A percentile compares a stretch with the other conserved stretches of the same genome.
phyloP scores from a whole-genome alignment of 768 basidiomycete species.

The Tulasnella sp. region DNA sequence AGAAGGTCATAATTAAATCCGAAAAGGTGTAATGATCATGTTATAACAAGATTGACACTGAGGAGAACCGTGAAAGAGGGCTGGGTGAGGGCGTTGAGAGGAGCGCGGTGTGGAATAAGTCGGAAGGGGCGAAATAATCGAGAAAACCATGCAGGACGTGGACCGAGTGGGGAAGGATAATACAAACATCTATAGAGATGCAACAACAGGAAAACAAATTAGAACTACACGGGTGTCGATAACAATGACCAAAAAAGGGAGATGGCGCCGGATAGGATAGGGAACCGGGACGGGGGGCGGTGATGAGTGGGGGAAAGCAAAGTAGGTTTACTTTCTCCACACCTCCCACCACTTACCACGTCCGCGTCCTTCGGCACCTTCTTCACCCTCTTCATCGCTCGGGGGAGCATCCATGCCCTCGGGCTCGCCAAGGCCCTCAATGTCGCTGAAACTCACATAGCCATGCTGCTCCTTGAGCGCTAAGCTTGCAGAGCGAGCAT shows the following conservation, averaged over 20 bases:
- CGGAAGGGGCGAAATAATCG: background rate
- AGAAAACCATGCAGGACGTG: constrained; percentile 1
- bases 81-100: background rate
- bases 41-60: background rate
- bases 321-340: constrained; percentile 27
- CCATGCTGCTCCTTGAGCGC: constrained; percentile 30
- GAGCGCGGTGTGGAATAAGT: background rate
- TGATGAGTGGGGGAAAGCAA: constrained; percentile 13
- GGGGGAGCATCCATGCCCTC: constrained; percentile 25
- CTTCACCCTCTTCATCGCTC: constrained; percentile 17
- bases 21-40: background rate
- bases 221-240: background rate
- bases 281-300: background rate
- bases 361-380: constrained; percentile 18
- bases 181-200: constrained; percentile 10
- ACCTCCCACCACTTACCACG: constrained; percentile 26
- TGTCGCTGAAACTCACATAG: constrained; percentile 32
- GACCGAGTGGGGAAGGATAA: constrained; percentile 1
- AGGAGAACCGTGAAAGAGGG: background rate
- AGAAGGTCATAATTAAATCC: background rate
- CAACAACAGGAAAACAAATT: background rate
- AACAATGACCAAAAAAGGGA: background rate
- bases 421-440: constrained; percentile 31
- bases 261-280: background rate
- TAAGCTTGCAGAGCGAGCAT: constrained; percentile 25